These are phyloP conservation scores for Colletotrichum incanum DNA, from an alignment of 2,329 filamentous ascomycete species.

Conservation along the genomic window DNA sequence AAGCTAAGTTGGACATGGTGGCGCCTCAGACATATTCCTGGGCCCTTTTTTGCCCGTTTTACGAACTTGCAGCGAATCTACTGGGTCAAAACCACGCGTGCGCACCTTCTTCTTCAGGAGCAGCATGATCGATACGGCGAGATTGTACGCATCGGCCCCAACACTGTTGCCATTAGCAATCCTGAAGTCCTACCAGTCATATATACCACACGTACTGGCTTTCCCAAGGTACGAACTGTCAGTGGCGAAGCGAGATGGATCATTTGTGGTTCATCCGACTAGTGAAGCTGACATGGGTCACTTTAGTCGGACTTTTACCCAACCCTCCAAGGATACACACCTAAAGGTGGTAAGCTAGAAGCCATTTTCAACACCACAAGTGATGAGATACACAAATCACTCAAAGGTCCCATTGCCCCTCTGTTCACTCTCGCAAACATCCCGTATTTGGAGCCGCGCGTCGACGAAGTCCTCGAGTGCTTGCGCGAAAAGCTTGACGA, in stretches of 20 bases:
- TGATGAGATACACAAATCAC: constrained; percentile 57
- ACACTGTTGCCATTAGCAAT: constrained; percentile 8
- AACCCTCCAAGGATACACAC: constrained; percentile 48
- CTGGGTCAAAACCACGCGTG: constrained; percentile 28
- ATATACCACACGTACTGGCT: constrained; percentile 41
- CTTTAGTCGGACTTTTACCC: constrained; percentile 47
- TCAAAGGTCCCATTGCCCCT: constrained; percentile 54
- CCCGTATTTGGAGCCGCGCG: constrained; percentile 49
- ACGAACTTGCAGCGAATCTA: constrained; percentile 14
- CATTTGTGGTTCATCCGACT: fast-evolving
- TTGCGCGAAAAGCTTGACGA: constrained; percentile 41
- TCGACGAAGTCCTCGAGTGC: constrained; percentile 50
- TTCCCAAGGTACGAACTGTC: constrained; percentile 33
- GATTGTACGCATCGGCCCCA: constrained; percentile 11
- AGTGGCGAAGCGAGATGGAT: too few relatives aligned
- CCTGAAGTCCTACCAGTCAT: constrained; percentile 29
- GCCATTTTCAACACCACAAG: constrained; percentile 57
- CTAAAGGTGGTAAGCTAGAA: constrained; percentile 48
- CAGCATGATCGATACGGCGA: constrained; percentile 15
- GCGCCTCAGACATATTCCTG: constrained; percentile 28
- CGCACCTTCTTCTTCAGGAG: constrained; percentile 7
- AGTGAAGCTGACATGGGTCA: neutral
- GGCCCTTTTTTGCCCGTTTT: constrained; percentile 16
- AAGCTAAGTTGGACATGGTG: constrained; percentile 3
- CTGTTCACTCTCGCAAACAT: constrained; percentile 58